Conservation (phyloP, 2,329 filamentous ascomycete genomes). For the Fusarium beomiforme region DNA sequence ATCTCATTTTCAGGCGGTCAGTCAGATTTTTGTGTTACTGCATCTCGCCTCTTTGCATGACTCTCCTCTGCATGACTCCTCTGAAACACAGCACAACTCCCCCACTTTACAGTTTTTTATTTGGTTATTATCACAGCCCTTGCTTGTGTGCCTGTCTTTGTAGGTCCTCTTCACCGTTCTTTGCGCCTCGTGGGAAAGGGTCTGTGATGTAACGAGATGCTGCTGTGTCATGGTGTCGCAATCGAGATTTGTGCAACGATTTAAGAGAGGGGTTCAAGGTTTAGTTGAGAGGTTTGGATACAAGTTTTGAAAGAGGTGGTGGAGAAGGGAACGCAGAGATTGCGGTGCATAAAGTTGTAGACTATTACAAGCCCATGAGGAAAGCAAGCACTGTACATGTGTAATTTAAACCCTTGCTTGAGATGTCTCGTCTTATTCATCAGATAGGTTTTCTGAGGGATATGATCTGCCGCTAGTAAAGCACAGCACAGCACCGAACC, state of each 20-base stretch:
- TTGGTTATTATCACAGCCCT: not conserved
- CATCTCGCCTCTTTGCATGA: constrained; percentile 35
- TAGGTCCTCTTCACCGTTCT: constrained; percentile 28
- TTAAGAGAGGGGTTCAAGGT: not conserved
- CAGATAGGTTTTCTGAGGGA: constrained; percentile 5
- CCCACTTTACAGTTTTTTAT: not conserved
- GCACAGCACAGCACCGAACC: not conserved
- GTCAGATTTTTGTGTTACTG: constrained; percentile 28
- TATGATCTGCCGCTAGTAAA: constrained; percentile 21
- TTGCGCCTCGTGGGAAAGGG: constrained; percentile 25
- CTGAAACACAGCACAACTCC: constrained; percentile 24
- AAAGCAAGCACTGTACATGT: not conserved
- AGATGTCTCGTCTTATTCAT: constrained; percentile 3
- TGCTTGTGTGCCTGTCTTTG: not conserved
- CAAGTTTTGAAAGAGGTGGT: constrained; percentile 20
- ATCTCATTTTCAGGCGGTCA: constrained; percentile 23
- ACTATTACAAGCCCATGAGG: not conserved
- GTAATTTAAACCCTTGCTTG: constrained; percentile 13
- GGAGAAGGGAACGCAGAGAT: constrained; percentile 15
- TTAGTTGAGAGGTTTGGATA: constrained; percentile 7
- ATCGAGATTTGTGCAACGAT: constrained; percentile 44
- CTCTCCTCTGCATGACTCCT: constrained; percentile 21
- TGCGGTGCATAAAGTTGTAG: not conserved
- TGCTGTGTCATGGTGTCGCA: constrained; percentile 38
- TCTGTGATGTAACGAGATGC: constrained; percentile 14